Evolutionary conservation across 352 stramenopile species (phyloP).

Genomic region (Pythium chondricola): DNA sequence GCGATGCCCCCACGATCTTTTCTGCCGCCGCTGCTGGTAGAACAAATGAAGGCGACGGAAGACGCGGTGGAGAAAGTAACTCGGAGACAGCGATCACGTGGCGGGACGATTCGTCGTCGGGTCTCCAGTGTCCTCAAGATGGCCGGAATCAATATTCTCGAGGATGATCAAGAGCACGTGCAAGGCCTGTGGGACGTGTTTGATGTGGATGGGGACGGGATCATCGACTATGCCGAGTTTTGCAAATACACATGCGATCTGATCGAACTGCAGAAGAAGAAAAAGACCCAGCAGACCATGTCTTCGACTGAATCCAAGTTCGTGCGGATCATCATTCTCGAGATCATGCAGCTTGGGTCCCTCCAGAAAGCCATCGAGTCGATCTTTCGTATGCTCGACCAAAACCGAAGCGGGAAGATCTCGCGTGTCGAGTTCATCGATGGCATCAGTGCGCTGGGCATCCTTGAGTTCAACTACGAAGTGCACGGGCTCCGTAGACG

Average conservation of each 20-base stretch:
- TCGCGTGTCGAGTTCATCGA: slow-evolving; percentile 37
- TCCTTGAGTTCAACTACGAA: slow-evolving; percentile 42
- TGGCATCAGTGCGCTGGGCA: slow-evolving; percentile 31
- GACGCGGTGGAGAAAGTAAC: too few species aligned
- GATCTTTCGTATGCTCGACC: slow-evolving; percentile 32
- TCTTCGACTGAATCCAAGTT: slow-evolving; percentile 26
- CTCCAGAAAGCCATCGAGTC: slow-evolving; percentile 25
- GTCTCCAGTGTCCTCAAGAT: slow-evolving; percentile 27
- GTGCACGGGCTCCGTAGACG: slow-evolving; percentile 36
- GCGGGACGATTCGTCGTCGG: slow-evolving; percentile 11
- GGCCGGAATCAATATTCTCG: slow-evolving; percentile 25
- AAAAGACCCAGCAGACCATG: slow-evolving; percentile 20
- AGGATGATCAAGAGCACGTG: slow-evolving; percentile 25
- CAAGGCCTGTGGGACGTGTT: slow-evolving; percentile 35
- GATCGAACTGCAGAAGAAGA: slow-evolving; percentile 25
- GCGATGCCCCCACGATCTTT: slow-evolving; percentile 6
- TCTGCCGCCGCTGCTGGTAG: not conserved
- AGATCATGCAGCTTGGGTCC: slow-evolving; percentile 19
- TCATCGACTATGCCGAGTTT: slow-evolving; percentile 41
- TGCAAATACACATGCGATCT: slow-evolving; percentile 36
- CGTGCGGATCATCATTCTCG: slow-evolving; percentile 29
- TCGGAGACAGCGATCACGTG: not conserved
- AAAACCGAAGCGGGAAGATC: slow-evolving; percentile 31
- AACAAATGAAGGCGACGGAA: slow-evolving; percentile 8
- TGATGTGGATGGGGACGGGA: slow-evolving; percentile 32